Conservation (phyloP, 1,139 yeast genomes). For the Nadsonia commutata region DNA sequence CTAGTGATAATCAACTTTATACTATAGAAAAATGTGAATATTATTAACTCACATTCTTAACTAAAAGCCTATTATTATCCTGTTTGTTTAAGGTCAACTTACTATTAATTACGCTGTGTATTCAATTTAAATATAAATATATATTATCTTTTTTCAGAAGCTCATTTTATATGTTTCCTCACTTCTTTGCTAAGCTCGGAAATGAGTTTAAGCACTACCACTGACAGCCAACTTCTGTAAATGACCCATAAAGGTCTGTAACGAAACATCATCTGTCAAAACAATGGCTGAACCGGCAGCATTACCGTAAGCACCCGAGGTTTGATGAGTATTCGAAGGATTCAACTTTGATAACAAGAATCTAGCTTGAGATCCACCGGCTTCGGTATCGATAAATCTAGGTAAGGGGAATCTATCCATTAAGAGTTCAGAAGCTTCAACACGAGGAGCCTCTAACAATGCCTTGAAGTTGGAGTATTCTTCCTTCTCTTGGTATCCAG, state of each 20-base stretch:
- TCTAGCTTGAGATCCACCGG: constrained; percentile 68
- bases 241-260: constrained; percentile 52
- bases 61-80: no score
- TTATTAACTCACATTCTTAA: no score
- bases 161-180: constrained; percentile 4
- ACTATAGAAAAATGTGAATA: no score
- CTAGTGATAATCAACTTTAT: no score
- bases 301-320: constrained; percentile 25
- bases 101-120: no score
- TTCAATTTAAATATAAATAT: no score
- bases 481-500: constrained; percentile 50
- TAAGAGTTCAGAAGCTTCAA: constrained; percentile 52
- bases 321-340: constrained; percentile 51
- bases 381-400: constrained; percentile 58
- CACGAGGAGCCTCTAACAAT: constrained; percentile 49
- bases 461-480: constrained; percentile 49
- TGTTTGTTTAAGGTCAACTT: no score
- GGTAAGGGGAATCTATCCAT: constrained; percentile 62
- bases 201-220: constrained; percentile 8
- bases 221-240: constrained; percentile 23
- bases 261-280: constrained; percentile 55
- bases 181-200: constrained; percentile 7
- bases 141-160: constrained; percentile 4
- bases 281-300: constrained; percentile 28
- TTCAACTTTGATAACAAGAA: constrained; percentile 61